Percentiles rank a stretch among this genome's conserved stretches.
These are phyloP conservation scores for Rhodotorula sp. DNA, from an alignment of 1,284 basidiomycete genomes.

Conservation along the genomic window DNA sequence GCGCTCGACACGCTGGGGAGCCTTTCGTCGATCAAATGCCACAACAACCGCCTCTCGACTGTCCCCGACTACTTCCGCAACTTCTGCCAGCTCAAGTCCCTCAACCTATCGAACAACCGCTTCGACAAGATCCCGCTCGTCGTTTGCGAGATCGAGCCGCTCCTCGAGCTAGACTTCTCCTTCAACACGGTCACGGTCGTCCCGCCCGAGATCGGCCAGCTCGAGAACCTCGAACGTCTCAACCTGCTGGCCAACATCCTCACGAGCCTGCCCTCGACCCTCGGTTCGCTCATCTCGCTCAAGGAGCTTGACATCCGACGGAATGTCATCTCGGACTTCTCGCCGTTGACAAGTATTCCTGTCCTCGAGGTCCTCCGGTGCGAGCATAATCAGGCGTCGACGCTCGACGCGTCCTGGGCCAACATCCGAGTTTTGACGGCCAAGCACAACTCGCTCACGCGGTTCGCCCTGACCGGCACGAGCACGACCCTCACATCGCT, in stretches of 20 bases:
- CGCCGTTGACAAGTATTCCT: conserved; percentile 67
- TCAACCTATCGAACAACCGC: conserved; percentile 98
- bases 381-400: conserved; percentile 77
- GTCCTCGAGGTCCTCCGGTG: conserved; percentile 67
- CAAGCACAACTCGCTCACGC: conserved; percentile 62
- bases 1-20: conserved; percentile 73
- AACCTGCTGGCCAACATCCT: conserved; percentile 86
- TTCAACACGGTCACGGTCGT: conserved; percentile 87
- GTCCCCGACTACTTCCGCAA: conserved; percentile 82
- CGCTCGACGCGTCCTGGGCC: conserved; percentile 59
- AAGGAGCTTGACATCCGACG: conserved; percentile 75
- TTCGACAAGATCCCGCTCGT: conserved; percentile 77
- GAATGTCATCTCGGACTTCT: conserved; percentile 75
- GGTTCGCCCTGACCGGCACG: conserved; percentile 49
- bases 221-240: conserved; percentile 71
- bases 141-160: conserved; percentile 69
- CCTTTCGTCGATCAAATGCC: conserved; percentile 71
- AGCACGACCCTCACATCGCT: conserved; percentile 75
- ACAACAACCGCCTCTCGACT: conserved; percentile 89
- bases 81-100: conserved; percentile 67
- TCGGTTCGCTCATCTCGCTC: conserved; percentile 64
- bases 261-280: conserved; percentile 68
- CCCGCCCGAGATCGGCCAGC: conserved; percentile 73
- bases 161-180: conserved; percentile 87
- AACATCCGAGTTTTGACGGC: conserved; percentile 59